Base-by-base conservation (phyloP, 176 grass and related monocot genomes). In the Secale cereale region DNA sequence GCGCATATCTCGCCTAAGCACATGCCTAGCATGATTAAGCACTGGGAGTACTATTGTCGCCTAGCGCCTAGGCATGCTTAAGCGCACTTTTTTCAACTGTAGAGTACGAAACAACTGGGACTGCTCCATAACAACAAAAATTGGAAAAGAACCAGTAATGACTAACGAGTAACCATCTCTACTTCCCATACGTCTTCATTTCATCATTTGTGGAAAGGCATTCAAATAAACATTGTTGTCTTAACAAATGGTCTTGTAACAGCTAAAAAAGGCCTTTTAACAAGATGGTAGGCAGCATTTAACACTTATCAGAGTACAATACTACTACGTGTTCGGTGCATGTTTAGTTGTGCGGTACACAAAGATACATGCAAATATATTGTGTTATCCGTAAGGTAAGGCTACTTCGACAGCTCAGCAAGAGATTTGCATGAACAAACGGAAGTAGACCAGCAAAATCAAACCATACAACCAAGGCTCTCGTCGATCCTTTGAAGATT, bases 401-500 rank as follows among this genome's bases (percentile, higher is more conserved):
- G 3, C 36, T 23, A 52, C n/a, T 40, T 60, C 16, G 28, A 78
- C 4, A 33, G 29, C 77, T 86, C 76, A 40, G 19, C 68, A 83
- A 71, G 28, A 78, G 26, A 32, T 65, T 40, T 76, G 36, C 25
- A 82, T 72, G 2, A 78, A 82, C 72, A 39, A 82, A 71, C 29
- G 43, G 60, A 70, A 76, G 12, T 62, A 39, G 70, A 59, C 29
- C 22, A 28, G 30, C 46, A 37, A 41, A 62, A 17, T 28, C 48
- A 37, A 74, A 74, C 23, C 37, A 77, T 59, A 17, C 57, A 86
- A 29, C 25, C 62, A 48, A 76, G 19, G 17, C 70, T 32, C 10
- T 32, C 30, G 2, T 52, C 10, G 59, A 73, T 48, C 64, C 20
- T 65, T 25, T 16, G 2, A 72, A 78, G 5, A 74, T 4, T 50